A percentile compares a stretch with the other conserved stretches of the same genome.
Conservation (phyloP, 805 yeast genomes). For the Hemisphaericaspora nanyangensis region DNA sequence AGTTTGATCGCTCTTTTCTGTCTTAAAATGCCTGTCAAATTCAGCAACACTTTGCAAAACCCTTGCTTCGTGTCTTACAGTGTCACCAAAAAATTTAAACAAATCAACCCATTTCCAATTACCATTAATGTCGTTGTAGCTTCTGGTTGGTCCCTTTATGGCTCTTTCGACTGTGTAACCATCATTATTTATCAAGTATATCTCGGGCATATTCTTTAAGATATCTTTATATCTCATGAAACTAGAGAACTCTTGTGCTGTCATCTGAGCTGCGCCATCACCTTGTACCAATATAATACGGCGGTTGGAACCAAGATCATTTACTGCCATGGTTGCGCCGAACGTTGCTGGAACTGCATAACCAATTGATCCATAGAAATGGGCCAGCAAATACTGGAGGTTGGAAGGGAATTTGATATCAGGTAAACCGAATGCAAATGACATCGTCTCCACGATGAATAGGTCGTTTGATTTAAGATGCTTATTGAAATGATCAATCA, state of each 20-base stretch:
- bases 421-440: slow-evolving; percentile 73
- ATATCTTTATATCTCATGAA: slow-evolving; percentile 51
- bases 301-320: slow-evolving; percentile 46
- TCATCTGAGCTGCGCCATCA: slow-evolving; percentile 95
- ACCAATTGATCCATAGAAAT: slow-evolving; percentile 83
- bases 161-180: slow-evolving; percentile 91
- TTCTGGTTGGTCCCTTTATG: slow-evolving; percentile 71
- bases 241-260: slow-evolving; percentile 76
- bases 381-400: slow-evolving; percentile 56
- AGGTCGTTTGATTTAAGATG: slow-evolving; percentile 59
- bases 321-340: slow-evolving; percentile 74
- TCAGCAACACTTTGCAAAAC: slow-evolving; percentile 16
- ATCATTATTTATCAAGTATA: slow-evolving; percentile 74
- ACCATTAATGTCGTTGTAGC: slow-evolving; percentile 79
- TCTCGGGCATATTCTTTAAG: slow-evolving; percentile 46
- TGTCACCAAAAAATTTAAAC: slow-evolving; percentile 61
- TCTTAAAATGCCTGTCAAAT: slow-evolving; percentile 11
- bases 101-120: slow-evolving; percentile 78
- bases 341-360: slow-evolving; percentile 83
- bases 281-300: slow-evolving; percentile 78
- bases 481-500: slow-evolving; percentile 31
- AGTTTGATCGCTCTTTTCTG: slow-evolving; percentile 1
- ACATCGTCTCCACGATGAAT: slow-evolving; percentile 78
- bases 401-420: slow-evolving; percentile 60
- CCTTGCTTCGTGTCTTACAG: slow-evolving; percentile 18